Base-by-base conservation (phyloP, 108 stramenopile species). In the Cyclotella sp. region DNA sequence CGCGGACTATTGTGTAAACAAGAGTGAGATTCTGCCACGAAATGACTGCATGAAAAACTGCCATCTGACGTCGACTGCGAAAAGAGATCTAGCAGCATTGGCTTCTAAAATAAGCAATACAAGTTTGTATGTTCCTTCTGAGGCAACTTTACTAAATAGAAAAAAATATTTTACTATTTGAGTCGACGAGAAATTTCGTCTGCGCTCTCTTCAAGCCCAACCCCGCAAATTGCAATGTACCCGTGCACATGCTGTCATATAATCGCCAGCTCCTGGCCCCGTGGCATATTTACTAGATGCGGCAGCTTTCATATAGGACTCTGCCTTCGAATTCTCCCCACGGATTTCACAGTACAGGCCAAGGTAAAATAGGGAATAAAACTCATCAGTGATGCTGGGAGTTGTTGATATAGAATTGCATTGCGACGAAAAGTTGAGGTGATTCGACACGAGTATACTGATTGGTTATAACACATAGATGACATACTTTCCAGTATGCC, bases 221-320 rank as follows among this genome's bases (percentile, higher is more conserved):
- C 77, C 73, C 43, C 86, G 61, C 66, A 85, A 53, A 67, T 75
- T 43, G 57, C 86, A 87, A 72, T 87, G 88, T 22, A 92, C 89
- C 53, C 72, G 86, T 18, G 90, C 90, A 65, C 84, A 84, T 18
- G 88, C 77, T 14, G 87, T 87, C 92, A 93, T 93, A 62, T 90
- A 90, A 78, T 93, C 92, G n/a, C 75, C 64, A 54, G 65, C 57
- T 22, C 92, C 89, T 0, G 70, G 21, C 0, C 84, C 77, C 29
- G 58, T 80, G 10, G 90, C 92, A 74, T 93, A 93, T 41, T 58
- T 62, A 18, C 85, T 88, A 41, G 73, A 53, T 12, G 79, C 65
- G 3, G 89, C 88, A 22, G 68, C 63, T 52, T 63, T 79, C 92
- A 93, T 90, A 59, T 90, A 93, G 10, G 64, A 72, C 51, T 77